These are phyloP conservation scores for Acanthamoeba healyi DNA, from an alignment of 208 protist species.

Conservation along the genomic window DNA sequence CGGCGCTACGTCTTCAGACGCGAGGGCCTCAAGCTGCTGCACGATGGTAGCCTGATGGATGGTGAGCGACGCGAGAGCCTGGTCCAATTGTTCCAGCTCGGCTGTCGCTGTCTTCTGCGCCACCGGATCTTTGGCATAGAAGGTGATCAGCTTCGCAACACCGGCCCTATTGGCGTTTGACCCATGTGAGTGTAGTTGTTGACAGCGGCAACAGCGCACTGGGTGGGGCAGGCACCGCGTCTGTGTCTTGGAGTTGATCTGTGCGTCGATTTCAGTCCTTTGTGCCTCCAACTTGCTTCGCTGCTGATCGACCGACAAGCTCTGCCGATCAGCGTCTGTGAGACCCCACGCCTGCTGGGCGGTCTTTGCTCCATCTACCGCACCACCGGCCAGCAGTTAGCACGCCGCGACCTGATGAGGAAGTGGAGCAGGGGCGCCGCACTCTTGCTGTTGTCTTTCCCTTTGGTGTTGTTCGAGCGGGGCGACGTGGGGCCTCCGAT, in stretches of 20 bases:
- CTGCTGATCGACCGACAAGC: neutral
- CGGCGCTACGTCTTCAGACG: neutral
- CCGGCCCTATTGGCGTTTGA: neutral
- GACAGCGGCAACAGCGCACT: neutral
- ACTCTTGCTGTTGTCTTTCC: neutral
- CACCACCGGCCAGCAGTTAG: neutral
- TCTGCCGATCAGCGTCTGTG: neutral
- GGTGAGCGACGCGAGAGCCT: neutral
- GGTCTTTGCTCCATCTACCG: neutral
- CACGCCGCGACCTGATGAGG: neutral
- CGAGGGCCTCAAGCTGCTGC: neutral
- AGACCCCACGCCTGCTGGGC: neutral
- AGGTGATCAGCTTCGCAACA: neutral
- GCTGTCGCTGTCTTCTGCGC: constrained; percentile 24
- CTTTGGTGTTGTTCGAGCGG: neutral
- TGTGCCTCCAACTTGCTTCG: neutral
- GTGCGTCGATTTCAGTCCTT: neutral
- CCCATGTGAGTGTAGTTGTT: no score
- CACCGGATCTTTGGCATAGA: constrained; percentile 14
- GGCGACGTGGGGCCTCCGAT: neutral
- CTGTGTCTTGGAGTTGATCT: neutral
- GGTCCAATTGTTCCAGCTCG: constrained; percentile 9
- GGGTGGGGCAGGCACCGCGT: neutral
- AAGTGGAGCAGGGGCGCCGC: neutral
- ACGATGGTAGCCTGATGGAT: neutral